A percentile compares a stretch with the other conserved stretches of the same genome.
Conservation (phyloP, 2,329 filamentous ascomycete genomes). For the Fusarium sublunatum region DNA sequence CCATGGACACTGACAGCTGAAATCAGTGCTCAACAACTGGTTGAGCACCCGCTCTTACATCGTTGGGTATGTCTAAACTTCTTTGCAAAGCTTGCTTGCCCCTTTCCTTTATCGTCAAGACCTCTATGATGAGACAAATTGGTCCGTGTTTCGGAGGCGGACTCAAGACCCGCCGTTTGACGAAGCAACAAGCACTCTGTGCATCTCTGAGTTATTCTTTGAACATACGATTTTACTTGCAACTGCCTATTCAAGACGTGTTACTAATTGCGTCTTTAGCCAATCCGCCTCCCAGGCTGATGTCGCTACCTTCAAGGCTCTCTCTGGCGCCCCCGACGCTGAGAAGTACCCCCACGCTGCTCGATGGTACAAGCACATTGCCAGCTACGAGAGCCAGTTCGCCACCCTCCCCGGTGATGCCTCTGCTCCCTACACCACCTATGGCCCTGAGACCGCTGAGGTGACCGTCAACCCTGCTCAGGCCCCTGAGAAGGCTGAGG, state of each 20-base stretch:
- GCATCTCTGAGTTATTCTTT: constrained; percentile 74
- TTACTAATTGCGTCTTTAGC: constrained; percentile 50
- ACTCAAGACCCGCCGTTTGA: constrained; percentile 91
- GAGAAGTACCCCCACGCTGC: constrained; percentile 93
- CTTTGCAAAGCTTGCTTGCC: neutral
- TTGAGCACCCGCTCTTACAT: constrained; percentile 83
- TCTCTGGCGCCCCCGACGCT: constrained; percentile 79
- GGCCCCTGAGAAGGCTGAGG: constrained; percentile 59
- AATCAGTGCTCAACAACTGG: constrained; percentile 76
- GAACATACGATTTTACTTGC: constrained; percentile 14
- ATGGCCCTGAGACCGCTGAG: constrained; percentile 85
- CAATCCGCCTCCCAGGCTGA: constrained; percentile 88
- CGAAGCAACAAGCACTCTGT: constrained; percentile 76
- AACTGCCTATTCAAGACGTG: constrained; percentile 6
- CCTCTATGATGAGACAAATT: constrained; percentile 80
- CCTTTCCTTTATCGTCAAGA: constrained; percentile 2
- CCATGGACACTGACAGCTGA: constrained; percentile 51
- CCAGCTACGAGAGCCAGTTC: constrained; percentile 93
- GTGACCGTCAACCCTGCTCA: constrained; percentile 87
- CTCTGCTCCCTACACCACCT: constrained; percentile 86
- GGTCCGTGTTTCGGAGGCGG: constrained; percentile 95
- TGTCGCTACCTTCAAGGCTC: constrained; percentile 92
- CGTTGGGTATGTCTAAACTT: constrained; percentile 73
- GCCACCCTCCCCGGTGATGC: constrained; percentile 89
- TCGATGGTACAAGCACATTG: constrained; percentile 99